Conservation (phyloP, 176 grass and related monocot genomes). For the Aegilops longissima region DNA sequence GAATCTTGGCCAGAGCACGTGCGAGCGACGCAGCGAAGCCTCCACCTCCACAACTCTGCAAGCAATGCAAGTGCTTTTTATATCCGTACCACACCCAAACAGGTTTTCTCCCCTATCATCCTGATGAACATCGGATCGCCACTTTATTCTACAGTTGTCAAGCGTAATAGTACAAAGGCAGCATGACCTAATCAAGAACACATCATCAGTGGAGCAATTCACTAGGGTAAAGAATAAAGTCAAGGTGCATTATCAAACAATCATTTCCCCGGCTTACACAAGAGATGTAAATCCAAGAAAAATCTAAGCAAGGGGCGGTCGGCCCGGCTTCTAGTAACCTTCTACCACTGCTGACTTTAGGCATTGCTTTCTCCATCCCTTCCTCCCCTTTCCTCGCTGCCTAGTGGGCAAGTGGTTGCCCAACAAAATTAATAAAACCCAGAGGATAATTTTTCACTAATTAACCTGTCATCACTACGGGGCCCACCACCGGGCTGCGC, state of each 20-base stretch:
- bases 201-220: not conserved
- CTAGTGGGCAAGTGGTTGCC: slow-evolving; percentile 1
- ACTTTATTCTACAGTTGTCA: too few species aligned
- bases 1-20: slow-evolving; percentile 21
- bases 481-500: not conserved
- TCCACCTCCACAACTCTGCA: not conserved
- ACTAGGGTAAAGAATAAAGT: slow-evolving; percentile 38
- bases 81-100: not conserved
- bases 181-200: slow-evolving; percentile 27
- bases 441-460: slow-evolving; percentile 9
- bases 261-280: slow-evolving; percentile 30
- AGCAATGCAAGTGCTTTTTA: not conserved
- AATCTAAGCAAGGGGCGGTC: slow-evolving; percentile 14
- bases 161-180: not conserved
- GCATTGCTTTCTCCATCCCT: not conserved
- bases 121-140: not conserved
- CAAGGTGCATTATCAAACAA: slow-evolving; percentile 45
- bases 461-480: slow-evolving; percentile 19
- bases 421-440: slow-evolving; percentile 4
- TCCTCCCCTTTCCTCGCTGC: not conserved
- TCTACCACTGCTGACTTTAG: not conserved
- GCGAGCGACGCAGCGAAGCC: not conserved
- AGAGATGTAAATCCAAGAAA: slow-evolving; percentile 29
- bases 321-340: slow-evolving; percentile 24
- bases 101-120: not conserved